Base-by-base conservation (phyloP, 2,329 filamentous ascomycete genomes). In the Thelonectria olida region DNA sequence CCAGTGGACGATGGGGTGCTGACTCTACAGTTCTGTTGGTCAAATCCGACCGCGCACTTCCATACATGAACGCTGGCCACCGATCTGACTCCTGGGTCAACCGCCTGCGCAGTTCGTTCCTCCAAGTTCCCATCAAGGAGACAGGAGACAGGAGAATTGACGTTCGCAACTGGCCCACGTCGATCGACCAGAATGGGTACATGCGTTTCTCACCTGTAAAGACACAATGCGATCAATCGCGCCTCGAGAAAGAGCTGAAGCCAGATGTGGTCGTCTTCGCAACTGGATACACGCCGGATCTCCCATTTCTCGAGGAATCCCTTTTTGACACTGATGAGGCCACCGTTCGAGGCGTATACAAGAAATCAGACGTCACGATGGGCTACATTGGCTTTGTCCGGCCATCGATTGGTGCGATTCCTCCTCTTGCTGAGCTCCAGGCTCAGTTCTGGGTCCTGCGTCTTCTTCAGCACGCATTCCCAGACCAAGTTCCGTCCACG, bases 311-410 rank as follows among this genome's bases (percentile, higher is more conserved):
- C 8, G 66, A 72, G 13, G 62, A 67, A 1, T 66, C 66, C 1
- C 82, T 81, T 54, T 80, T 83, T 0, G 76, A 73, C 5, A 80
- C 83, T 7, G 72, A 80, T 48, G 80, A 86, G 47, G 74, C 80
- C 19, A 80, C 82, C 61, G 81, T 87, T 13, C 81, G 85, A n/a
- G 78, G 82, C 17, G 78, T 89, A 47, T 88, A 87, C 71, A 75
- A 73, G 23, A 55, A 68, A 3, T 72, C 71, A 4, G 76, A 81
- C 31, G 72, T 79, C 2, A 74, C 74, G 0, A 64, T 83, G 0
- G 80, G 75, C 3, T 84, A 80, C 63, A 80, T 84, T 49, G 82
- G 82, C 8, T 84, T 83, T 56, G 73, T 83, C 5, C 76, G 82
- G 0, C 82, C 81, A 4, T 72, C 76, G 10, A 75, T 82, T 34